These are phyloP conservation scores for Cornus kousa DNA, from an alignment of 148 eudicot genomes.

Conservation along the genomic window DNA sequence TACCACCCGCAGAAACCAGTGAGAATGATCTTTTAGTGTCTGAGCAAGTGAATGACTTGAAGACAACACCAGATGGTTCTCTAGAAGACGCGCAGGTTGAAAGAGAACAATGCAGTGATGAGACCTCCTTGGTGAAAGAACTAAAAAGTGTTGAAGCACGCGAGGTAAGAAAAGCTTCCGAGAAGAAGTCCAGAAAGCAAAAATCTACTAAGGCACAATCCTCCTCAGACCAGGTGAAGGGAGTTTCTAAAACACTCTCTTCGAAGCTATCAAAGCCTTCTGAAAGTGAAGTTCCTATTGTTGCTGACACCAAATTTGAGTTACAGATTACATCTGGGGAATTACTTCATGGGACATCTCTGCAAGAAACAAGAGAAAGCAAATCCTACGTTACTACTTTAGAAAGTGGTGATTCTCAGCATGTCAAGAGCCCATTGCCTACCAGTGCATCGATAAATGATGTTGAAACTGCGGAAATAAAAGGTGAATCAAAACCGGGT, in stretches of 20 bases:
- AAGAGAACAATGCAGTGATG: constrained; percentile 30
- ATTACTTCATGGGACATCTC: constrained; percentile 12
- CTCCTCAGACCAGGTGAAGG: constrained; percentile 54
- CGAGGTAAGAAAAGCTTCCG: constrained; percentile 58
- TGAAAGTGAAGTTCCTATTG: constrained; percentile 28
- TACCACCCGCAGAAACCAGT: constrained; percentile 15
- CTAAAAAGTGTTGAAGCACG: constrained; percentile 41
- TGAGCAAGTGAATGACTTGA: constrained; percentile 26
- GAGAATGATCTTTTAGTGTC: constrained; percentile 21
- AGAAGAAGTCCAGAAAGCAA: constrained; percentile 74
- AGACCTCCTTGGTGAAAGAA: constrained; percentile 38
- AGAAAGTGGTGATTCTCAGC: constrained; percentile 18
- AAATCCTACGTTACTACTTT: constrained; percentile 16
- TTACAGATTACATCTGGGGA: constrained; percentile 18
- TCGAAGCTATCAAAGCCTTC: constrained; percentile 44
- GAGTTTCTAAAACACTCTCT: constrained; percentile 31
- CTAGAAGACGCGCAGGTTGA: constrained; percentile 28
- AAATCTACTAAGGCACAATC: constrained; percentile 78
- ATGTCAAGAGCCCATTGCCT: constrained; percentile 24
- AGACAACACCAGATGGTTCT: constrained; percentile 6
- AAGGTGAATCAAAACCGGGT: constrained; percentile 26
- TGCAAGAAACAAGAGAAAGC: constrained; percentile 19
- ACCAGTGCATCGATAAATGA: constrained; percentile 17
- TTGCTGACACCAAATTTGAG: constrained; percentile 30
- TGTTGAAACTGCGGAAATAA: constrained; percentile 22